A percentile compares a stretch with the other conserved stretches of the same genome.
These are phyloP conservation scores for Psidium guajava DNA, from an alignment of 345 rosid genomes.

Conservation along the genomic window DNA sequence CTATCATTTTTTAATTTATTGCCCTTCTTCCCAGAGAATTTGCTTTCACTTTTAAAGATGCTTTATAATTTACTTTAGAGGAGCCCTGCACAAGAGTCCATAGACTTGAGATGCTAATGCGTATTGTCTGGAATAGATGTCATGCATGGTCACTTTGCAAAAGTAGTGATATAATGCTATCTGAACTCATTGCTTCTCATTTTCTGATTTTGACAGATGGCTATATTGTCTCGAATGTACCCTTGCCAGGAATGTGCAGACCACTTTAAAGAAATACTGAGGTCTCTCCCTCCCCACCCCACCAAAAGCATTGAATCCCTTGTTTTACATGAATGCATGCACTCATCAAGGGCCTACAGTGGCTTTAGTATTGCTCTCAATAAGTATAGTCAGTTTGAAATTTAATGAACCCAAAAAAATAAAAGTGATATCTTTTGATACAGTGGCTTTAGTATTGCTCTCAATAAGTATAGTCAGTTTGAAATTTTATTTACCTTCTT, in stretches of 20 bases:
- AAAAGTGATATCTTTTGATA: no score
- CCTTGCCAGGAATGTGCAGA: constrained; percentile 97
- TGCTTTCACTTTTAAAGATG: no score
- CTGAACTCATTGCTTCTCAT: background rate
- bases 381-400: background rate
- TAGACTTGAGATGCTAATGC: background rate
- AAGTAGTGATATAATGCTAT: background rate
- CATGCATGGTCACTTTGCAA: background rate
- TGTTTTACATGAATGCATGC: background rate
- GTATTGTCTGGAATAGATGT: background rate
- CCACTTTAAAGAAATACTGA: constrained; percentile 85
- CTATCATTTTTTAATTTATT: no score
- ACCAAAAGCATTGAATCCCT: background rate
- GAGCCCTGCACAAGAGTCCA: no score
- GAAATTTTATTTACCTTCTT: background rate
- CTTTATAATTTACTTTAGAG: no score
- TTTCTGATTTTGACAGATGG: constrained; percentile 47
- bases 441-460: background rate
- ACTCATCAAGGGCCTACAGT: background rate
- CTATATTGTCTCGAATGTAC: constrained; percentile 84
- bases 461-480: background rate
- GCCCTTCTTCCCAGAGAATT: no score
- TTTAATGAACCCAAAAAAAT: no score
- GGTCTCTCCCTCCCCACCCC: constrained; percentile 16
- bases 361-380: background rate